A percentile compares a stretch with the other conserved stretches of the same genome.
Conservation (phyloP, 257 asterid genomes). For the Coffea eugenioides region DNA sequence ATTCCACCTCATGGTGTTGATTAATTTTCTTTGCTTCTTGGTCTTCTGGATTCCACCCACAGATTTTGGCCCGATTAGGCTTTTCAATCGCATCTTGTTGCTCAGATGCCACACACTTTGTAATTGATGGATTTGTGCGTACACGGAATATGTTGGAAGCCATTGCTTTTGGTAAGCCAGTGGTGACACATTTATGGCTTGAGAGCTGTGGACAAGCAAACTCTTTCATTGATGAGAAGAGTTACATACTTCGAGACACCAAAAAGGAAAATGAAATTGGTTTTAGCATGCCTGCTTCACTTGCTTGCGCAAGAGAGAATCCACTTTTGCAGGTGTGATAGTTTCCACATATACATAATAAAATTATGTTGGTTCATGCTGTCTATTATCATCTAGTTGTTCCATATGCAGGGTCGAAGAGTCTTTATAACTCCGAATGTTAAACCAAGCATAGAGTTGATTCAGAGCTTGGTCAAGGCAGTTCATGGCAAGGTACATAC, state of each 20-base stretch:
- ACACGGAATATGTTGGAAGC: conserved; percentile 95
- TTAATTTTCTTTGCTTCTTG: background rate
- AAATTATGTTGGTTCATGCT: conserved; percentile 11
- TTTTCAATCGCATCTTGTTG: conserved; percentile 59
- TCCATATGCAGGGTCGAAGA: conserved; percentile 66
- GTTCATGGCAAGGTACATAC: conserved; percentile 79
- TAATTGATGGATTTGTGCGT: conserved; percentile 86
- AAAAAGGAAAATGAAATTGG: conserved; percentile 83
- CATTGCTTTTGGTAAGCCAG: conserved; percentile 88
- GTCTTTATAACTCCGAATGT: conserved; percentile 83
- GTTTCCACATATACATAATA: conserved; percentile 5
- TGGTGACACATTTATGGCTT: conserved; percentile 86
- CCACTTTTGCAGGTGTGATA: conserved; percentile 66
- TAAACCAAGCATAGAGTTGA: conserved; percentile 79
- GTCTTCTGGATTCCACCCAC: background rate
- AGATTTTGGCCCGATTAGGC: conserved; percentile 60
- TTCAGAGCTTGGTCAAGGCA: conserved; percentile 73
- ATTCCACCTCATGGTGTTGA: conserved; percentile 1
- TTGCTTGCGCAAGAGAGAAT: conserved; percentile 50
- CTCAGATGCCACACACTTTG: conserved; percentile 90
- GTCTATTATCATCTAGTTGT: conserved; percentile 18
- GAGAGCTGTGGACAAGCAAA: conserved; percentile 85
- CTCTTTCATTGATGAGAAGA: conserved; percentile 79
- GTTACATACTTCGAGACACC: conserved; percentile 71
- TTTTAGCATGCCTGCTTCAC: conserved; percentile 73